These are phyloP conservation scores for Arachis monticola DNA, from an alignment of 331 rosid species.

Conservation along the genomic window DNA sequence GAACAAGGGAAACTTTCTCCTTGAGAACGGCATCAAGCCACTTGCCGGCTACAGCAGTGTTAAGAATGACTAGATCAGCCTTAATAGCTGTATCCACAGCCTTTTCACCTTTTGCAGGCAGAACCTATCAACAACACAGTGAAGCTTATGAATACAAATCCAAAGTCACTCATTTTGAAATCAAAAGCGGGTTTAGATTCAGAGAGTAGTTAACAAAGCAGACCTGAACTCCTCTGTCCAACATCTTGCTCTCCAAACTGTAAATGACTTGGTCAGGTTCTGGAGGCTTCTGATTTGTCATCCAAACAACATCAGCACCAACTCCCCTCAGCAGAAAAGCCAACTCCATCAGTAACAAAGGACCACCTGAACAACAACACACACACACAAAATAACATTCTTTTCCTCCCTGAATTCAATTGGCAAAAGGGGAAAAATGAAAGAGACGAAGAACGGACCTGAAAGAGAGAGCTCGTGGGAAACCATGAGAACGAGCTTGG, in stretches of 20 bases:
- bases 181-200: background rate
- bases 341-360: constrained; percentile 84
- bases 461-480: constrained; percentile 87
- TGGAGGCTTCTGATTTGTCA: constrained; percentile 68
- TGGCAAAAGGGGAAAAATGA: background rate
- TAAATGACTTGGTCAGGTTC: constrained; percentile 63
- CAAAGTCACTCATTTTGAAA: background rate
- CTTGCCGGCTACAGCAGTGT: constrained; percentile 98
- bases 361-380: constrained; percentile 56
- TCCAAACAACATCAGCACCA: constrained; percentile 83
- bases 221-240: constrained; percentile 88
- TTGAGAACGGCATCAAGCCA: constrained; percentile 90
- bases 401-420: too few species aligned
- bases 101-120: constrained; percentile 76
- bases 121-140: constrained; percentile 52
- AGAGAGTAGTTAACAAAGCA: too few species aligned
- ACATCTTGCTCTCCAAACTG: constrained; percentile 82
- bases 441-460: constrained; percentile 46
- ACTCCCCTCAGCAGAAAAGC: constrained; percentile 82
- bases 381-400: background rate
- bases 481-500: constrained; percentile 82
- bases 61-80: constrained; percentile 84
- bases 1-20: constrained; percentile 73
- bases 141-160: background rate
- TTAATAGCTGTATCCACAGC: constrained; percentile 75